Base-by-base conservation (phyloP, 164 flowering plant species). In the Vitis riparia region DNA sequence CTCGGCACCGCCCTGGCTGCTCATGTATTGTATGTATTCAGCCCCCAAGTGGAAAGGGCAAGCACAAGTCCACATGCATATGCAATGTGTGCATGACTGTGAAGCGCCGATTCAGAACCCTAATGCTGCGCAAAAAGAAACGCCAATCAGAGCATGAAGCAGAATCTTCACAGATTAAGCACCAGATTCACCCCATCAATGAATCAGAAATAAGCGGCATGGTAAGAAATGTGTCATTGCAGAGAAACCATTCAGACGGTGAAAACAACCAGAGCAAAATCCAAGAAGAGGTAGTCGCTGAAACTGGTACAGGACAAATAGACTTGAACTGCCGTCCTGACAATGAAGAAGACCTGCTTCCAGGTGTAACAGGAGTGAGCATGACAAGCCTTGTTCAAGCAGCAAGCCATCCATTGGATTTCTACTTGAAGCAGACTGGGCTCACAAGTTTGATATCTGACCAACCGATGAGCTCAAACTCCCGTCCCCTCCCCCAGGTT, bases 21-120 rank as follows among this genome's bases (percentile, higher is more conserved):
- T 71, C 87, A 11, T 95, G 99, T 83, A 95, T 95, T 60, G 99
- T 95, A 51, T 95, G 99, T 91, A 95, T 95, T 76, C 99, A 95
- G 77, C 99, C 99, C 11, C 99, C 99, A 12, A 95, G 99, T 56
- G 99, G 99, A 55, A 93, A 93, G 68, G 98, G 98, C 11, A 90
- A 84, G 84, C 99, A 95, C 81, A 89, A 90, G 59, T 75, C 91
- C 19, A 76, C 82, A 5, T 89, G 93, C 77, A 77, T 78, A 30
- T 89, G 93, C 78, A 85, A 84, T 67, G 91, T 89, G 15, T 89
- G 93, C 75, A 57, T 82, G 82, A 87, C 87, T 6, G 93, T 89
- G 37, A 89, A 78, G 65, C 89, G 93, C 30, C 88, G 93, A 6
- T 89, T 89, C 52, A 86, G 83, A 70, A 89, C 93, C 37, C 78